Evolutionary conservation across 306 rosid species (phyloP).

Genomic region (Prunus dulcis): DNA sequence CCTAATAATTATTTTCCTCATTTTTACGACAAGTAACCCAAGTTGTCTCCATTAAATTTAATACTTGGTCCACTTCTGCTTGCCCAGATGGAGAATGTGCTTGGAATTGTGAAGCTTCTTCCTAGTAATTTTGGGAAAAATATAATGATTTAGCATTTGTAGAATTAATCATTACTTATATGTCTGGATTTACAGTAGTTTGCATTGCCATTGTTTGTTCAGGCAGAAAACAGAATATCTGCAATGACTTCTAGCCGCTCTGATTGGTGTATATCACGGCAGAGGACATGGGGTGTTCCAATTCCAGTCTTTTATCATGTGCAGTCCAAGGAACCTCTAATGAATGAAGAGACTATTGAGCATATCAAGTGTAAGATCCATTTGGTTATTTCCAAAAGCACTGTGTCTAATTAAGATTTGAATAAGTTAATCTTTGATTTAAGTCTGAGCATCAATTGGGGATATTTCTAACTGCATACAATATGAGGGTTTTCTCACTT

Average conservation of each 20-base stretch:
- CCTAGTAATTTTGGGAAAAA: not conserved
- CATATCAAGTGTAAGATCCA: slow-evolving; percentile 69
- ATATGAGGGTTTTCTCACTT: not conserved
- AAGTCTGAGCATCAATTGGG: not conserved
- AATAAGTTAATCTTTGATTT: not conserved
- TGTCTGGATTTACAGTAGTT: not conserved
- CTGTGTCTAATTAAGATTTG: not conserved
- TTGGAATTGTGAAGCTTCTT: not conserved
- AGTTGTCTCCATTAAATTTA: not conserved
- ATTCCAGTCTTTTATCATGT: slow-evolving; percentile 95
- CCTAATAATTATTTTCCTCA: not conserved
- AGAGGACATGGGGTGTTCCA: slow-evolving; percentile 99
- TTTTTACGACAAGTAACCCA: not conserved
- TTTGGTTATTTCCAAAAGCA: not conserved
- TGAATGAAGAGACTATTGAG: slow-evolving; percentile 84
- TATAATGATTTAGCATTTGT: not conserved
- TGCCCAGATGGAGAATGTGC: not conserved
- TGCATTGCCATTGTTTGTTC: slow-evolving; percentile 28
- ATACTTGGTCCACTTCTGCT: not conserved
- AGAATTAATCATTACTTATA: not conserved
- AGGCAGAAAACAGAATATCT: slow-evolving; percentile 96
- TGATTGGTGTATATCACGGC: slow-evolving; percentile 99
- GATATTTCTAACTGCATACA: slow-evolving; percentile 19
- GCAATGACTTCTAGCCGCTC: slow-evolving; percentile 91
- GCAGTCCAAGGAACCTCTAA: slow-evolving; percentile 82